A percentile compares a stretch with the other conserved stretches of the same genome.
Conservation (phyloP, 495 filamentous ascomycete genomes). For the Daldinia childiae region DNA sequence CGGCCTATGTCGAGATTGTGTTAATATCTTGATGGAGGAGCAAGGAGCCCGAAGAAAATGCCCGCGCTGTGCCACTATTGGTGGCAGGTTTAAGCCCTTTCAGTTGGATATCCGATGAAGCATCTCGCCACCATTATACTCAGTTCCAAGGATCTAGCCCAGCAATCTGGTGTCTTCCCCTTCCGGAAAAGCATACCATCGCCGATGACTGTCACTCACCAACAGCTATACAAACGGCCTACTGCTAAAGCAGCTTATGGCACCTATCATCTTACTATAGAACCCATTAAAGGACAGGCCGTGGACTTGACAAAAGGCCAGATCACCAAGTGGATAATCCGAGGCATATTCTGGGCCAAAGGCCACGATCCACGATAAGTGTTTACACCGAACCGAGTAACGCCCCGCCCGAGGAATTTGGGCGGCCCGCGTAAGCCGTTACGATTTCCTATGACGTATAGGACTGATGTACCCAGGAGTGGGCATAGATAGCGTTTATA, state of each 20-base stretch:
- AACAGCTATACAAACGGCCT: slow-evolving; percentile 3
- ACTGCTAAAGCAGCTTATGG: slow-evolving; percentile 3
- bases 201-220: neutral
- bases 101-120: slow-evolving; percentile 69
- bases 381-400: slow-evolving; percentile 4
- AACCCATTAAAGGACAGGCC: slow-evolving; percentile 12
- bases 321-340: slow-evolving; percentile 14
- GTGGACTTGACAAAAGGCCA: slow-evolving; percentile 8
- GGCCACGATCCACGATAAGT: neutral
- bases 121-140: slow-evolving; percentile 2
- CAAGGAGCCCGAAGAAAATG: slow-evolving; percentile 69
- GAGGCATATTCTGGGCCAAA: slow-evolving; percentile 2
- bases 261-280: neutral
- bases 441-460: slow-evolving; percentile 27
- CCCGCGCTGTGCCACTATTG: slow-evolving; percentile 71
- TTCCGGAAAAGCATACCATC: slow-evolving; percentile 6
- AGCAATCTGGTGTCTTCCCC: neutral
- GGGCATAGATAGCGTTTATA: slow-evolving; percentile 35
- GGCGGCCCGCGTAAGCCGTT: slow-evolving; percentile 1
- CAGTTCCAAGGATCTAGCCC: neutral
- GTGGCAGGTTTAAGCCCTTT: slow-evolving; percentile 74
- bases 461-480: slow-evolving; percentile 19
- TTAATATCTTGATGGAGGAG: slow-evolving; percentile 76
- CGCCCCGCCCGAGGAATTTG: slow-evolving; percentile 14
- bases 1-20: slow-evolving; percentile 86